These are phyloP conservation scores for Apiospora malaysiana DNA, from an alignment of 2,329 filamentous ascomycete genomes.

Conservation along the genomic window DNA sequence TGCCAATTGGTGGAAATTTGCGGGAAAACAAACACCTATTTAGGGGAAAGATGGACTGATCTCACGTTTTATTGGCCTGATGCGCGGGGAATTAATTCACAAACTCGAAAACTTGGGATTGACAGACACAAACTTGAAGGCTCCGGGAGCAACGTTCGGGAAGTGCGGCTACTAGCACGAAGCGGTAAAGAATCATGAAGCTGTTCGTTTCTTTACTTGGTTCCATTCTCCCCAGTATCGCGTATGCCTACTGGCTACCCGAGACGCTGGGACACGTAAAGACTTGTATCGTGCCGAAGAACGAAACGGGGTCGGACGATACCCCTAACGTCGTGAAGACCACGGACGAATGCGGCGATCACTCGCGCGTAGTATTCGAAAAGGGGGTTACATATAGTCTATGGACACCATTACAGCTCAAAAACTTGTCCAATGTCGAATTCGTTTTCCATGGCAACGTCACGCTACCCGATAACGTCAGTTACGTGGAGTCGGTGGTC, in stretches of 20 bases:
- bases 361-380: conserved; percentile 28
- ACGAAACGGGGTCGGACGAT: conserved; percentile 27
- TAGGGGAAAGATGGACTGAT: neutral
- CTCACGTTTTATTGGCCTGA: neutral
- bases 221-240: neutral
- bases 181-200: neutral
- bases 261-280: conserved; percentile 26
- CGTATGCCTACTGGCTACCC: conserved; percentile 29
- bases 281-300: conserved; percentile 29
- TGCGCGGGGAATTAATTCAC: neutral
- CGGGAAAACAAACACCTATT: neutral
- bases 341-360: conserved; percentile 26
- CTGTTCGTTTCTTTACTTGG: neutral
- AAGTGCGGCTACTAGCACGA: neutral
- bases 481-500: conserved; percentile 28
- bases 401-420: conserved; percentile 30
- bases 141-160: neutral
- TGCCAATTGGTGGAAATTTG: conserved; percentile 9
- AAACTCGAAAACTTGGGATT: neutral
- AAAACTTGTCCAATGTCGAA: conserved; percentile 28
- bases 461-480: conserved; percentile 30
- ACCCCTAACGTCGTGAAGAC: conserved; percentile 26
- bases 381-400: conserved; percentile 30
- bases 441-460: conserved; percentile 31
- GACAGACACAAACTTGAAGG: neutral